Conservation (phyloP, 148 eudicot species). For the Rhododendron ferrugineum region DNA sequence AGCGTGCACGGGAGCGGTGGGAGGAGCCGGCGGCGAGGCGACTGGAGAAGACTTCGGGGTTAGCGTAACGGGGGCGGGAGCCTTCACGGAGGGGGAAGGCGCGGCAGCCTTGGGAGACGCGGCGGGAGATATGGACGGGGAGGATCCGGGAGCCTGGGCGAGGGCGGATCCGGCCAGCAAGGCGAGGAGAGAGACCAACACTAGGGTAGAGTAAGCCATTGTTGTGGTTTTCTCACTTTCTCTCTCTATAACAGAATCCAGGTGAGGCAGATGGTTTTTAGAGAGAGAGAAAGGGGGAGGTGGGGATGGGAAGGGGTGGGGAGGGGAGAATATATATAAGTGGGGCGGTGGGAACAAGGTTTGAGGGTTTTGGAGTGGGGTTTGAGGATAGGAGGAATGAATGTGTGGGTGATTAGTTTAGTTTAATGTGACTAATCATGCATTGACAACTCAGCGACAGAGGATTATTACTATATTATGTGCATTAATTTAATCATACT, state of each 20-base stretch:
- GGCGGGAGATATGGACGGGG: conserved; percentile 26
- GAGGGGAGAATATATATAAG: background rate
- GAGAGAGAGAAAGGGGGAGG: background rate
- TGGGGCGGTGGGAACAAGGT: background rate
- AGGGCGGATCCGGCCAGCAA: conserved; percentile 35
- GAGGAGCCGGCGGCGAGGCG: conserved; percentile 17
- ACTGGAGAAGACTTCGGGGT: conserved; percentile 19
- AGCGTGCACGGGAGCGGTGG: conserved; percentile 7
- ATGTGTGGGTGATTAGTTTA: background rate
- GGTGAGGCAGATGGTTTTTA: background rate
- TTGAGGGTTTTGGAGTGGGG: background rate
- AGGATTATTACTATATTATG: background rate
- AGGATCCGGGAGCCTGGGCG: conserved; percentile 42
- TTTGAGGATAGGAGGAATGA: background rate
- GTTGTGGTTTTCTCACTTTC: background rate
- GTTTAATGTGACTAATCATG: background rate
- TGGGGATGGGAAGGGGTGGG: background rate
- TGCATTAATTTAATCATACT: no score
- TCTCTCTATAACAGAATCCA: background rate
- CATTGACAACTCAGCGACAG: conserved; percentile 15
- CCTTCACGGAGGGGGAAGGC: conserved; percentile 10
- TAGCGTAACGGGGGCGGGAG: conserved; percentile 11
- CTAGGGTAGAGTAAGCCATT: conserved; percentile 35
- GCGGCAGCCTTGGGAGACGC: conserved; percentile 21
- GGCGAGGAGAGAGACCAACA: conserved; percentile 25